Evolutionary conservation across 495 filamentous ascomycete genomes (phyloP).

Genomic region (Elasticomyces elasticus): DNA sequence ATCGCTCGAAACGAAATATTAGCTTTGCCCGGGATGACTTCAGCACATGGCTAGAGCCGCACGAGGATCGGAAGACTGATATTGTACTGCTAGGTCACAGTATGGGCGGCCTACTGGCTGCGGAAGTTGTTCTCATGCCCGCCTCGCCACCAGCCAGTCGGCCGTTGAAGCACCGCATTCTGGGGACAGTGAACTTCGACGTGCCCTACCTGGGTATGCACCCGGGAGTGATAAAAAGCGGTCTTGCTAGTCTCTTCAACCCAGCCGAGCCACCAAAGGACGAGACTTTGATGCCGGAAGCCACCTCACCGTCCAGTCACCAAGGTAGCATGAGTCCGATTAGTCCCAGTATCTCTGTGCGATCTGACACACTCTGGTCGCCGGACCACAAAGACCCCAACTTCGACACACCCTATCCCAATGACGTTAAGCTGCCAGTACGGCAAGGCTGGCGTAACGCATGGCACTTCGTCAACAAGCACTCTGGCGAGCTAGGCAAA

Average conservation of each 20-base stretch:
- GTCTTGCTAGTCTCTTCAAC: constrained; percentile 66
- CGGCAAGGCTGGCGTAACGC: constrained; percentile 57
- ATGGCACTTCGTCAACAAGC: constrained; percentile 70
- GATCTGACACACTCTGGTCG: constrained; percentile 13
- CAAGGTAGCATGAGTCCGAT: not conserved
- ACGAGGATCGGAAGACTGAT: constrained; percentile 66
- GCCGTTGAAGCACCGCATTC: constrained; percentile 60
- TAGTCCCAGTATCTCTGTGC: not conserved
- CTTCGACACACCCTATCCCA: constrained; percentile 63
- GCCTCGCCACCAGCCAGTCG: constrained; percentile 24
- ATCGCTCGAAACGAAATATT: constrained; percentile 70
- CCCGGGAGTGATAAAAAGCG: constrained; percentile 71
- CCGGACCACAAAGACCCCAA: constrained; percentile 43
- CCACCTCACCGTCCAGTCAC: not conserved
- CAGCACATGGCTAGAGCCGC: constrained; percentile 69
- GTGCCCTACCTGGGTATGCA: constrained; percentile 83
- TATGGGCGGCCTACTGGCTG: constrained; percentile 76
- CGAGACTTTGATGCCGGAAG: constrained; percentile 3
- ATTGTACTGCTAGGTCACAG: constrained; percentile 79
- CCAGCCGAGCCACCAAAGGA: constrained; percentile 35
- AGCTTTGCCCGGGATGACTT: constrained; percentile 69
- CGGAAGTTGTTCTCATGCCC: constrained; percentile 63
- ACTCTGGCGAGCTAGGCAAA: constrained; percentile 54
- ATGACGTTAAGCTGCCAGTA: constrained; percentile 56
- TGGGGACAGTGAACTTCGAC: constrained; percentile 79